These are phyloP conservation scores for Sutorius australiensis DNA, from an alignment of 768 basidiomycete species.

Conservation along the genomic window DNA sequence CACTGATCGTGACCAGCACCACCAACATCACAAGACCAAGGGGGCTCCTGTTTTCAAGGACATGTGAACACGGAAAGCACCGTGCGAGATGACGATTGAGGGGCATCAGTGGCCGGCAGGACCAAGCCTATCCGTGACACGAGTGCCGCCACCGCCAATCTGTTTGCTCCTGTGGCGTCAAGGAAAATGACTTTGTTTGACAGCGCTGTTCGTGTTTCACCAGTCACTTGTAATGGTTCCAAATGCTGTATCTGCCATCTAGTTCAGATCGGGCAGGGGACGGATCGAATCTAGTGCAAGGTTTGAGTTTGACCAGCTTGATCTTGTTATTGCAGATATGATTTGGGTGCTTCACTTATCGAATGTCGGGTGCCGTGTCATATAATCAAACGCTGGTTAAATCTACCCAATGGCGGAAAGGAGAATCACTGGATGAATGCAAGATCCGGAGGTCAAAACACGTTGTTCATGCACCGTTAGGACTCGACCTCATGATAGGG, in stretches of 20 bases:
- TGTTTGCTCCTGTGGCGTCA: background rate
- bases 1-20: background rate
- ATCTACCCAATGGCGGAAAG: background rate
- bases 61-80: slow-evolving; percentile 2
- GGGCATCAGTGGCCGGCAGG: background rate
- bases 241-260: background rate
- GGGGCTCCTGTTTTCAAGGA: background rate
- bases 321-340: background rate
- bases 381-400: background rate
- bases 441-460: background rate
- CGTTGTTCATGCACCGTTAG: background rate
- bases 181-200: slow-evolving; percentile 1
- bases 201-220: slow-evolving; percentile 9
- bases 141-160: background rate
- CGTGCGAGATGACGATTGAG: background rate
- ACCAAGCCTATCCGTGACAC: slow-evolving; percentile 1
- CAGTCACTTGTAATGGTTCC: background rate
- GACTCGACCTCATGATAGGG: background rate
- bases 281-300: background rate
- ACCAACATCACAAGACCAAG: background rate
- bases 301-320: background rate
- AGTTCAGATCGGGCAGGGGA: slow-evolving; percentile 1
- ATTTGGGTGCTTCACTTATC: background rate
- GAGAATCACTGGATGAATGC: background rate
- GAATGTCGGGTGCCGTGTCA: background rate